A percentile compares a stretch with the other conserved stretches of the same genome.
Conservation (phyloP, 2,329 filamentous ascomycete genomes). For the Graphiopsis chlorocephala region DNA sequence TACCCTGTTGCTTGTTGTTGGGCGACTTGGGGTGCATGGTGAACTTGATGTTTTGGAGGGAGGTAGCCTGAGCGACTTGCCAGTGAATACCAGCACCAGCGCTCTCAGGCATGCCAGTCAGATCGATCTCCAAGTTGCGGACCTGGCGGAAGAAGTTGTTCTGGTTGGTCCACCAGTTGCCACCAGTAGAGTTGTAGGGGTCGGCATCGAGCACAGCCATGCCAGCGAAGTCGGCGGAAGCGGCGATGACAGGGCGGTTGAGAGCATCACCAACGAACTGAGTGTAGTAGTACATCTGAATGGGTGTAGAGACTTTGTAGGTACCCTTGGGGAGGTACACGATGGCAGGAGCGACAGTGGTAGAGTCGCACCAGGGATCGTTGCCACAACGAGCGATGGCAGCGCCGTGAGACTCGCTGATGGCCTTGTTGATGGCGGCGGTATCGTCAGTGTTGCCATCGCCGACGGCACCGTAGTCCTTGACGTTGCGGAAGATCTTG, state of each 20-base stretch:
- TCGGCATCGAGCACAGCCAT: conserved; percentile 89
- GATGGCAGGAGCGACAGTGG: conserved; percentile 77
- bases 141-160: conserved; percentile 57
- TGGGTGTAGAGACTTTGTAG: conserved; percentile 75
- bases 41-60: conserved; percentile 62
- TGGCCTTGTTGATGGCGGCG: conserved; percentile 79
- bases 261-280: conserved; percentile 81
- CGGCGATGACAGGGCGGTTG: conserved; percentile 59
- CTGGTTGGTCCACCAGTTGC: conserved; percentile 53
- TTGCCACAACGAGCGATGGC: conserved; percentile 63
- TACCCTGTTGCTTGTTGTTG: conserved; percentile 47
- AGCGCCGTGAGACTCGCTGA: conserved; percentile 71
- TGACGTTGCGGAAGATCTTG: conserved; percentile 56
- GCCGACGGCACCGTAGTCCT: conserved; percentile 45
- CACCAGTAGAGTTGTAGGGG: conserved; percentile 65
- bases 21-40: conserved; percentile 48
- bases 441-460: conserved; percentile 78
- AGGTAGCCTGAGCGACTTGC: conserved; percentile 57
- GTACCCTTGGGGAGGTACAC: conserved; percentile 90
- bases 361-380: conserved; percentile 69
- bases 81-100: conserved; percentile 49
- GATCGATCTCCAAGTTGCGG: conserved; percentile 54
- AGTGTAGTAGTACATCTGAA: conserved; percentile 88
- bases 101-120: conserved; percentile 37
- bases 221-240: conserved; percentile 63